Evolutionary conservation across 2,329 filamentous ascomycete genomes (phyloP).

Genomic region (Claviceps maximensis): DNA sequence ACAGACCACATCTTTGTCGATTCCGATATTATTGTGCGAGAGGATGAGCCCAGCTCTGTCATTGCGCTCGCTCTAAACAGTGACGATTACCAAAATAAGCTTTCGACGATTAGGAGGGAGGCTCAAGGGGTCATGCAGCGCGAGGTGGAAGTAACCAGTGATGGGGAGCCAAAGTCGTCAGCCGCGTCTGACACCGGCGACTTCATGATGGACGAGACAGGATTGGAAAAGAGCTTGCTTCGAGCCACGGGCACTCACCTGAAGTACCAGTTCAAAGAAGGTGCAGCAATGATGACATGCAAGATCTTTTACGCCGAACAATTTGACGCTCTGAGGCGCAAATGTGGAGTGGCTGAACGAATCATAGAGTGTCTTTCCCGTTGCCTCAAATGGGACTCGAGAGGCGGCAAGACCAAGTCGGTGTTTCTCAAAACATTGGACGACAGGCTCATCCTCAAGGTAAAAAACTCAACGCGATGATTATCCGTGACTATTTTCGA

Average conservation of each 20-base stretch:
- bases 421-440: constrained; percentile 95
- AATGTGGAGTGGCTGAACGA: constrained; percentile 84
- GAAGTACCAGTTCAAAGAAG: constrained; percentile 90
- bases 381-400: constrained; percentile 95
- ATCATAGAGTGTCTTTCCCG: constrained; percentile 91
- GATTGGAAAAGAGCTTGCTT: constrained; percentile 74
- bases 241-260: constrained; percentile 82
- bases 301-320: constrained; percentile 99
- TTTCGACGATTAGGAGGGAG: constrained; percentile 50
- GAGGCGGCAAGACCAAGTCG: constrained; percentile 94
- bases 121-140: constrained; percentile 29
- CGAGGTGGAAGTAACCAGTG: constrained; percentile 19
- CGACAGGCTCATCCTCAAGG: constrained; percentile 82
- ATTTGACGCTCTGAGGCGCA: constrained; percentile 85
- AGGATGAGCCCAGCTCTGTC: constrained; percentile 92
- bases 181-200: constrained; percentile 24
- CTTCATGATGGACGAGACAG: constrained; percentile 45
- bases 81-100: constrained; percentile 71
- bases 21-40: constrained; percentile 90
- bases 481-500: neutral
- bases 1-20: constrained; percentile 95
- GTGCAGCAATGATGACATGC: constrained; percentile 88
- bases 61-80: constrained; percentile 88
- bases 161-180: constrained; percentile 17
- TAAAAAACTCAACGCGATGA: constrained; percentile 9